These are phyloP conservation scores for Lachnellula suecica DNA, from an alignment of 2,329 filamentous ascomycete genomes.

Conservation along the genomic window DNA sequence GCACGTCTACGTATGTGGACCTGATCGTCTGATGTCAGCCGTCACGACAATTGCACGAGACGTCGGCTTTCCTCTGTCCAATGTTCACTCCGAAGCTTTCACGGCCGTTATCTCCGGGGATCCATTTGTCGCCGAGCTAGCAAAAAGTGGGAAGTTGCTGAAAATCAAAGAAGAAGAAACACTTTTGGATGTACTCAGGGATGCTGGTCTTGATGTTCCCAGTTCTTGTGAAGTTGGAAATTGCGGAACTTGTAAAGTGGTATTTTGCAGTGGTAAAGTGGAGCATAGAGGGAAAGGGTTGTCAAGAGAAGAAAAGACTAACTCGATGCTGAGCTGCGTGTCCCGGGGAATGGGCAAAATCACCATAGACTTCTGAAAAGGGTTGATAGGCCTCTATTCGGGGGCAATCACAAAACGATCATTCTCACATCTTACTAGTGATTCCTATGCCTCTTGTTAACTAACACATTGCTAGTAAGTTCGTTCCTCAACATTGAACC, in stretches of 20 bases:
- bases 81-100: constrained; percentile 62
- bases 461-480: no score
- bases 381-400: neutral
- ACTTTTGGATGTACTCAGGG: constrained; percentile 40
- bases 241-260: constrained; percentile 41
- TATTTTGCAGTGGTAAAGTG: constrained; percentile 35
- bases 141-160: constrained; percentile 39
- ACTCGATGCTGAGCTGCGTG: constrained; percentile 20
- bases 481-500: no score
- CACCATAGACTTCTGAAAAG: constrained; percentile 9
- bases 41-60: constrained; percentile 40
- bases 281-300: constrained; percentile 39
- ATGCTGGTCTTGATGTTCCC: constrained; percentile 38
- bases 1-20: constrained; percentile 61
- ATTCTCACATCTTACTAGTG: no score
- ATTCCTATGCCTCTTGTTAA: no score
- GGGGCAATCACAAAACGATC: no score
- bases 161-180: constrained; percentile 41
- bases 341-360: constrained; percentile 18
- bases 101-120: constrained; percentile 52
- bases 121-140: constrained; percentile 56
- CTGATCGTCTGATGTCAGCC: constrained; percentile 53
- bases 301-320: constrained; percentile 32
- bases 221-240: constrained; percentile 42
- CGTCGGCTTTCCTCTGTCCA: constrained; percentile 43